Evolutionary conservation across 1,284 basidiomycete species (phyloP).

Genomic region (Papiliotrema nemorosa): DNA sequence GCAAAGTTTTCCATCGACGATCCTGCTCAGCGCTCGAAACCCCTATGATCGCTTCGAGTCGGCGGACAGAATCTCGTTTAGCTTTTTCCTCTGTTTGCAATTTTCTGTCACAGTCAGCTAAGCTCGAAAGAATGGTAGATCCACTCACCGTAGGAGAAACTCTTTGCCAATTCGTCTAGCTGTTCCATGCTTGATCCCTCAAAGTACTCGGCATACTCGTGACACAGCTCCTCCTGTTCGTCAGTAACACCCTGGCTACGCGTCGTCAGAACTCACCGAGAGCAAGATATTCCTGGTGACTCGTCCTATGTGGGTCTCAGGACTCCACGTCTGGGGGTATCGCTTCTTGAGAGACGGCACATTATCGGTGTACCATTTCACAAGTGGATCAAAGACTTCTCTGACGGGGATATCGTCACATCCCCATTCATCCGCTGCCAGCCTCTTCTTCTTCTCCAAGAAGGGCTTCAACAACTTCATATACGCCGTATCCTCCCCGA

Average conservation of each 20-base stretch:
- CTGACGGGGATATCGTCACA: conserved; percentile 49
- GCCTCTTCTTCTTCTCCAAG: conserved; percentile 30
- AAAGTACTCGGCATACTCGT: not conserved
- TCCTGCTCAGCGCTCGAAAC: not conserved
- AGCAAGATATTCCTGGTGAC: conserved; percentile 62
- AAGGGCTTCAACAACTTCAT: conserved; percentile 26
- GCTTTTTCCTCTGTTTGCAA: not conserved
- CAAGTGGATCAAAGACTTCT: conserved; percentile 59
- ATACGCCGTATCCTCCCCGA: conserved; percentile 64
- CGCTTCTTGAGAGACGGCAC: conserved; percentile 37
- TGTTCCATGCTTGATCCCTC: not conserved
- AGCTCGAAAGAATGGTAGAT: not conserved
- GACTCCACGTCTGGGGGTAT: conserved; percentile 43
- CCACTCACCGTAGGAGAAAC: not conserved
- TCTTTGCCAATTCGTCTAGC: not conserved
- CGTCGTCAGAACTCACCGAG: conserved; percentile 40
- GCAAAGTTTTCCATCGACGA: not conserved
- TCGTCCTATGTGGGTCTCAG: conserved; percentile 49
- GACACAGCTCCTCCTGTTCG: not conserved
- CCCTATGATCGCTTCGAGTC: too few relatives aligned
- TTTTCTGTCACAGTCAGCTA: not conserved
- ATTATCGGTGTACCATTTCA: conserved; percentile 54
- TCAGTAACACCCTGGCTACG: not conserved
- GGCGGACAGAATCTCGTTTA: not conserved
- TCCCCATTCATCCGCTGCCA: conserved; percentile 68